Evolutionary conservation across 345 rosid species (phyloP), one percentile per base, ranked within the genome.

Genomic region (Nasturtium officinale): DNA sequence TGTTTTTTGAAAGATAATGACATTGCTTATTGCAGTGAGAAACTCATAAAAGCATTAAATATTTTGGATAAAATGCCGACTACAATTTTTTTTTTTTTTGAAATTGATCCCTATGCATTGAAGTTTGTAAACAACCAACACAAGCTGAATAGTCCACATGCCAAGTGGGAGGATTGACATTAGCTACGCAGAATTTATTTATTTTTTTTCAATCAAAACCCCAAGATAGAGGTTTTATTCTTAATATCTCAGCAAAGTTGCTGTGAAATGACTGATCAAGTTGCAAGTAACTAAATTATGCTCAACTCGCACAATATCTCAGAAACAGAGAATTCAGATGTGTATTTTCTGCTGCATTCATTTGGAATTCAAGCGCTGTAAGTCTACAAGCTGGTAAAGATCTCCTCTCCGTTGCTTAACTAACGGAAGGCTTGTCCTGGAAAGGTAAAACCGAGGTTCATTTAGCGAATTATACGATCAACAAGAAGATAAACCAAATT

Each of bases 321-420:
- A 53, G 52, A 54, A 58, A 18, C 53, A 61, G 42, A 71, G 52
- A 11, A 10, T 5, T 61, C 51, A 61, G 18, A 52, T 61, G 29
- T 57, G 65, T 58, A 53, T 7, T 10, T 23, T 5, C 53, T 67
- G 38, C 15, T 32, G 46, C 56, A 58, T 61, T 83, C 74, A 83
- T 63, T 70, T 12, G 3, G 83, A 63, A 16, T 81, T 68, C 61
- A 82, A 53, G 64, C 96, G 85, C 60, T 85, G 85, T 18, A 84
- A 5, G 71, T 91, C 96, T 29, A 91, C 90, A 72, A 89, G 80
- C 83, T 87, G 97, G 85, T 89, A 87, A 11, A 91, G 89, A 83
- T 89, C 96, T 57, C 94, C 94, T 2, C 97, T 65, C 0, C 89
- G 81, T 70, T 91, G 94, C 78, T 86, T 89, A 21, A 18, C 65